A percentile compares a stretch with the other conserved stretches of the same genome.
Conservation (phyloP, 352 stramenopile species). For the Pythium apleroticum region DNA sequence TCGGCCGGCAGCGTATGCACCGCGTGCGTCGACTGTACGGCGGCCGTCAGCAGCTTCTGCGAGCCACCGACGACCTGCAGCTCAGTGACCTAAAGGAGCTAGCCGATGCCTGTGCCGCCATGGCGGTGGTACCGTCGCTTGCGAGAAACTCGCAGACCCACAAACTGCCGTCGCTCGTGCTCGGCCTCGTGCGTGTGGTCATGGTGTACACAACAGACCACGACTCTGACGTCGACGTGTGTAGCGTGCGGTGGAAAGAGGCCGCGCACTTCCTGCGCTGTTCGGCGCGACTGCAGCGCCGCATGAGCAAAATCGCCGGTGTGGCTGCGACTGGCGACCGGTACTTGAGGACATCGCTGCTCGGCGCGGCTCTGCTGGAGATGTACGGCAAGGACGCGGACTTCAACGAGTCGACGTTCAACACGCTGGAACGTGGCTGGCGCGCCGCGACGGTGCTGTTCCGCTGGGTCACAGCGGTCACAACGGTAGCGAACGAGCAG, state of each 20-base stretch:
- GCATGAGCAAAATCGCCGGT: conserved; percentile 47
- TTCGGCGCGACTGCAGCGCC: conserved; percentile 41
- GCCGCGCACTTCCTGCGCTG: conserved; percentile 54
- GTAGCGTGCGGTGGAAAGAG: conserved; percentile 63
- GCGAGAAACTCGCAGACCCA: not conserved
- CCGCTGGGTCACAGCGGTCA: conserved; percentile 52
- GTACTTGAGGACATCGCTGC: conserved; percentile 36
- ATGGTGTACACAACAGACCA: conserved; percentile 64
- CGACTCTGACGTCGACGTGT: conserved; percentile 52
- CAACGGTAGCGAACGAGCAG: conserved; percentile 45
- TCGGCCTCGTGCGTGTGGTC: conserved; percentile 70
- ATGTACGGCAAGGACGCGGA: conserved; percentile 45
- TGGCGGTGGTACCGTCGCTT: conserved; percentile 41
- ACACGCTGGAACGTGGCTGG: conserved; percentile 40
- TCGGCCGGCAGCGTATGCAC: conserved; percentile 59
- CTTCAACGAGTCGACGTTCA: conserved; percentile 56
- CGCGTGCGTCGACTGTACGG: conserved; percentile 47
- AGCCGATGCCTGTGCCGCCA: conserved; percentile 44
- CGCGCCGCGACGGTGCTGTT: conserved; percentile 56
- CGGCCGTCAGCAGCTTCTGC: conserved; percentile 29
- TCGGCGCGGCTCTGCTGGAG: conserved; percentile 45
- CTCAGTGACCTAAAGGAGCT: conserved; percentile 58
- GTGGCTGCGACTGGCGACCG: conserved; percentile 37
- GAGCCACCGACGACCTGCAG: conserved; percentile 28
- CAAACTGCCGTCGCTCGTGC: conserved; percentile 49